These are phyloP conservation scores for Ramaria rubella DNA, from an alignment of 768 basidiomycete genomes.

Conservation along the genomic window DNA sequence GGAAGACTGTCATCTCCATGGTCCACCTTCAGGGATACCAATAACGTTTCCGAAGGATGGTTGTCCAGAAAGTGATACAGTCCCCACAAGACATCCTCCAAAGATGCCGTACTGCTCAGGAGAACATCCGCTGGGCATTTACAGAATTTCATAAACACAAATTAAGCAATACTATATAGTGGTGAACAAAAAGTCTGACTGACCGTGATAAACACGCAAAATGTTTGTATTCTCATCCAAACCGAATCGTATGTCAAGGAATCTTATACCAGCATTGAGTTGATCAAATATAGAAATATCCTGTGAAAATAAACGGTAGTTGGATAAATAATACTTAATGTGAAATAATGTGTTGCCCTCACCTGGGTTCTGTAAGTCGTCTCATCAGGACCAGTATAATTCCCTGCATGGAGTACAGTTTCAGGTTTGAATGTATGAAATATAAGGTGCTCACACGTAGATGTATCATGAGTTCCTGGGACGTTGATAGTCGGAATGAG, in stretches of 20 bases:
- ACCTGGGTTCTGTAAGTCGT: constrained; percentile 1
- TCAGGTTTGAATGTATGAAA: not conserved
- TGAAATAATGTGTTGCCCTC: not conserved
- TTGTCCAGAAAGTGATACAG: constrained; percentile 46
- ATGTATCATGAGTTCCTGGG: constrained; percentile 47
- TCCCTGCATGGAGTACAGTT: constrained; percentile 7
- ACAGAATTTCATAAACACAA: not conserved
- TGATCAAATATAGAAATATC: constrained; percentile 16
- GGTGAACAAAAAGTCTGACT: not conserved
- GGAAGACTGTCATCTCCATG: constrained; percentile 38
- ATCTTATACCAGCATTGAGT: constrained; percentile 18
- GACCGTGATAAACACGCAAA: constrained; percentile 17
- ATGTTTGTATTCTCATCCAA: constrained; percentile 7
- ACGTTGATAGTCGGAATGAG: constrained; percentile 42
- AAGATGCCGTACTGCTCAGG: constrained; percentile 37
- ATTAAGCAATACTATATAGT: not conserved
- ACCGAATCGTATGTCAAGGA: constrained; percentile 19
- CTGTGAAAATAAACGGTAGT: not conserved
- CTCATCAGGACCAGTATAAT: constrained; percentile 9
- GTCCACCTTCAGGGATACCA: constrained; percentile 47
- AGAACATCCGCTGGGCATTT: constrained; percentile 25
- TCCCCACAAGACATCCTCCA: constrained; percentile 47
- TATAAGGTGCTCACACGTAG: constrained; percentile 25
- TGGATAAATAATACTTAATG: not conserved
- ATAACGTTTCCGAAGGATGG: constrained; percentile 45